Evolutionary conservation across 306 rosid genomes (phyloP), one percentile per base, ranked within the genome.

Genomic region (Cyamopsis tetragonoloba): DNA sequence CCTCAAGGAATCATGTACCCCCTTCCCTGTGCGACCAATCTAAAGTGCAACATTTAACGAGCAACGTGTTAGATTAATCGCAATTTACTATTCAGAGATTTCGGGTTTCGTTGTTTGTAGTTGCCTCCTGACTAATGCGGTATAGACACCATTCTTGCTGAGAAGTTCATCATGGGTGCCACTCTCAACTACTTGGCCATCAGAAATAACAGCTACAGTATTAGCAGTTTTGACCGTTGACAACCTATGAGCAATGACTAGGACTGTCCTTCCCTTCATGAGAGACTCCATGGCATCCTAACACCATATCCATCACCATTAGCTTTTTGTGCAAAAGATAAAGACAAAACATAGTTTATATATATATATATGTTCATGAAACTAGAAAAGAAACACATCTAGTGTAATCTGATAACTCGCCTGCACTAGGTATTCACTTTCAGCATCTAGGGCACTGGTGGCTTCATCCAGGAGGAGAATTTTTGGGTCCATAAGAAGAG

Each of bases 261-360:
- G 84, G 70, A 84, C 89, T 10, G 93, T 87, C 62, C 93, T 75
- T 39, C 89, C 89, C 65, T 72, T 80, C 93, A 87, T 87, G 27
- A 87, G 75, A 70, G 89, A 84, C 74, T 87, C 89, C 89, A 87
- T 73, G 26, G 93, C 93, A 80, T 87, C 89, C 93, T 87, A n/a
- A 66, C 70, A 66, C 10, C 65, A 51, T 28, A 42, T 32, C 27
- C 74, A 69, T 27, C 35, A 26, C 50, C 3, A 53, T 67, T 49
- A 68, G 44, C 47, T 60, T 22, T 32, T 35, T 38, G 37, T 6
- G 62, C 70, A 39, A 51, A 60, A 32, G 47, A 7, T 3, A 17
- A 20, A 46, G 34, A 32, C 55, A 24, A n/a, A 23, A 35, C 2
- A 5, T 42, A 61, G 65, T 43, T 57, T 59, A 31, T 55, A 37